Evolutionary conservation across 768 basidiomycete species (phyloP), one percentile per base, ranked within the genome.

Genomic region (Macrolepiota albuminosa): DNA sequence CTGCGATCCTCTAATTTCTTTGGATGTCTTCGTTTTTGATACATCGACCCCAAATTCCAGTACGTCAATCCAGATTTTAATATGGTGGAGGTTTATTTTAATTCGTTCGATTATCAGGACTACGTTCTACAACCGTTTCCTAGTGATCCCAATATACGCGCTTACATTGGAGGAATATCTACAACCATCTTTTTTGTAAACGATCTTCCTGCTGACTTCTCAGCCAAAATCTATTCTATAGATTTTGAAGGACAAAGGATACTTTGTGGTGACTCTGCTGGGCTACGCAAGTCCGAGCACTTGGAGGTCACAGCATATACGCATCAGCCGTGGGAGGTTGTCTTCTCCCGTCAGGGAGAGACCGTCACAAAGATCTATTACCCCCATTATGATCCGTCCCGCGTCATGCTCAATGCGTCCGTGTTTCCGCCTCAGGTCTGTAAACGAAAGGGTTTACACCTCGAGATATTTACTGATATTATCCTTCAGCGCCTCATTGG

Each of bases 261-360:
- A 11, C 13, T 21, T 7, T 31, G 29, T 18, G 18, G 0, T 0
- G 6, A 33, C 3, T n/a, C n/a, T 21, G 11, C 7, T 11, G 3
- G 4, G 3, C 29, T 54, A 42, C 26, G 1, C 16, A 29, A 7
- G 18, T 29, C 39, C 9, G 8, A 34, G n/a, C 31, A 11, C 54
- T 13, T 7, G n/a, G 5, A 31, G 6, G 54, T 14, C 10, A 33
- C 31, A 31, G 54, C 63, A 5, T 37, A 43, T 21, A 54, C 49
- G 14, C 45, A 40, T 21, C 52, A 61, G 21, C 54, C 57, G 6
- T 64, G 63, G 63, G 60, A 56, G 54, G 60, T 61, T 8, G 34
- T 24, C 14, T 37, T 61, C 42, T 47, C 43, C 21, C 53, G 39
- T 42, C 33, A 34, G 13, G 26, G 46, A 40, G 53, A 53, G 16